Evolutionary conservation across 148 eudicot genomes (phyloP), one percentile per base, ranked within the genome.

Genomic region (Vaccinium darrowii): DNA sequence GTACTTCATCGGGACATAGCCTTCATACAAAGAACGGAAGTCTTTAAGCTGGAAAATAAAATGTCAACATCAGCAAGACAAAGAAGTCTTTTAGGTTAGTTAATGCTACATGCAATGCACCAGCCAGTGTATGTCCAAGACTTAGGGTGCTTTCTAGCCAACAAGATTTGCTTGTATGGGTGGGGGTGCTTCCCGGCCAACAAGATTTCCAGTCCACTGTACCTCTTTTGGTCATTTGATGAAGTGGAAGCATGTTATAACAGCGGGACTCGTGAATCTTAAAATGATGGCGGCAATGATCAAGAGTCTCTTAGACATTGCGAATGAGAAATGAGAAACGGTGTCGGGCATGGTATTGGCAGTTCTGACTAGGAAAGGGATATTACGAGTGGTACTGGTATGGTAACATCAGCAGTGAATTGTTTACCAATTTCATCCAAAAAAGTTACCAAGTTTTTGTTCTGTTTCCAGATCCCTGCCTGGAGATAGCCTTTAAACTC

Each of bases 1-100:
- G 92, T 93, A 95, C 89, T 93, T 93, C 98, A 95, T 95, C 12
- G 98, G 98, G 75, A 95, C 95, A 87, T 95, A 91, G 86, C 94
- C 91, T 93, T 94, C 98, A 85, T 95, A 95, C 27, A 86, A 81
- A 36, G 94, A 76, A 60, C 82, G 88, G 84, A 87, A 67, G 39
- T 92, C 95, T 86, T 90, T 95, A 54, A 95, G 94, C 98, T 95
- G 95, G 76, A 88, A 75, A 79, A 80, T 50, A 84, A 89, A 72
- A 78, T 51, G 36, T 52, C 62, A 52, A 49, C 50, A 53, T 85
- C 50, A 86, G 85, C 53, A 83, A 52, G 58, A 36, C 78, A 52
- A 84, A 82, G 16, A 23, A 30, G 75, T 53, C 8, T 9, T 82
- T 16, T 27, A n/a, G n/a, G 63, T 19, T n/a, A 69, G 8, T 8